Evolutionary conservation across 768 basidiomycete genomes (phyloP), one percentile per base, ranked within the genome.

Genomic region (Macrolepiota albuminosa): DNA sequence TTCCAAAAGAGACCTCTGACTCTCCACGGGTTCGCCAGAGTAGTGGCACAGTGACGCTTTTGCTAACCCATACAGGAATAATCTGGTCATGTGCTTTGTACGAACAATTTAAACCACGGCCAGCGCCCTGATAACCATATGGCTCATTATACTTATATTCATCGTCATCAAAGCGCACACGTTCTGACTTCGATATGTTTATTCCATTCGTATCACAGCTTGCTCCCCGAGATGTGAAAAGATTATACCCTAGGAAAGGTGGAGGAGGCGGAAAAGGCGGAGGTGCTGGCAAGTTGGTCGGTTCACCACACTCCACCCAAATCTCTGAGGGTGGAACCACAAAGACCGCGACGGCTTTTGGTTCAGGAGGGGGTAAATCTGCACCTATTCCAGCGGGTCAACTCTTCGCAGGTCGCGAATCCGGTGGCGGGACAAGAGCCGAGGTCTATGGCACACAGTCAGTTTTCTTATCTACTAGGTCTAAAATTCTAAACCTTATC

Each of bases 391-490:
- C 78, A 1, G 48, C 69, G 8, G 77, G 78, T 4, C 72, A 75
- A 43, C 34, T 62, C 2, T 80, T 80, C 58, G 65, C 73, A 2
- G 78, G 78, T 2, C 73, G 83, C 4, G 61, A 63, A 0, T 72
- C 71, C 0, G 83, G 83, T 10, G 84, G 84, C 0, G 84, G 73
- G 9, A 75, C 72, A 3, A 70, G 84, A 49, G 50, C 43, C 21
- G 65, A 79, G 49, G 61, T 81, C 11, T 79, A 61, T 55, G 80
- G 80, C 4, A 71, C 70, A 18, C 69, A 66, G 80, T 80, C 49
- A 36, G 72, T 70, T 56, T 14, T 39, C 59, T 1, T 59, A 57
- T 33, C 5, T 6, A 33, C 5, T 6, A 33, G 1, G 29, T 26
- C 31, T 48, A 8, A n/a, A 47, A 29, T n/a, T 29, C 14, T 1